phyloP scores from a whole-genome alignment of 176 grass and related monocot species.

The Oryza australiensis region DNA sequence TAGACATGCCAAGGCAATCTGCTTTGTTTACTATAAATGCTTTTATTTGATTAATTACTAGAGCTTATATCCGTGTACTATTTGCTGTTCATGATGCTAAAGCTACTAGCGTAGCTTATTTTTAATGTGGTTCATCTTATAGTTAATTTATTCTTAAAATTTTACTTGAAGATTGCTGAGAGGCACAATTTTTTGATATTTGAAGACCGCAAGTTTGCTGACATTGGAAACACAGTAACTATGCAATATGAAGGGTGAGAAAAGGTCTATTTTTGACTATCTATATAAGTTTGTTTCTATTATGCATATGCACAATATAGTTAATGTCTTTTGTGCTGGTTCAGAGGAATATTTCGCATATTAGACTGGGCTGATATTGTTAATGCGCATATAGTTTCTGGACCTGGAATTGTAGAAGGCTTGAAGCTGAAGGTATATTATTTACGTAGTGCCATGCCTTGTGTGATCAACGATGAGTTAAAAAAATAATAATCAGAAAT shows the following conservation, averaged over 20 bases:
- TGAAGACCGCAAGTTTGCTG: conserved; percentile 89
- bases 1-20: not conserved
- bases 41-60: not conserved
- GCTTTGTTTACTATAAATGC: not conserved
- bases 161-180: conserved; percentile 77
- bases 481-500: not conserved
- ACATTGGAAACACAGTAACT: conserved; percentile 90
- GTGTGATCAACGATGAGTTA: not conserved
- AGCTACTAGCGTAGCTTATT: not conserved
- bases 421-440: conserved; percentile 76
- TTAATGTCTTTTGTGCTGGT: conserved; percentile 1
- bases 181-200: conserved; percentile 86
- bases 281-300: not conserved
- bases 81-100: not conserved
- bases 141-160: not conserved
- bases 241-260: conserved; percentile 98
- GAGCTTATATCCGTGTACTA: not conserved
- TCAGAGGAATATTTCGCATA: conserved; percentile 81
- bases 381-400: conserved; percentile 81
- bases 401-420: conserved; percentile 90
- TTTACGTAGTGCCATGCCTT: not conserved
- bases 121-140: not conserved
- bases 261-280: not conserved
- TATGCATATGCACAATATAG: not conserved
- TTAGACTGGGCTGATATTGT: conserved; percentile 93